Percentiles rank a stretch among this genome's conserved stretches.
These are phyloP conservation scores for Parasitella parasitica DNA, from an alignment of 371 early-diverging fungal genomes.

Conservation along the genomic window DNA sequence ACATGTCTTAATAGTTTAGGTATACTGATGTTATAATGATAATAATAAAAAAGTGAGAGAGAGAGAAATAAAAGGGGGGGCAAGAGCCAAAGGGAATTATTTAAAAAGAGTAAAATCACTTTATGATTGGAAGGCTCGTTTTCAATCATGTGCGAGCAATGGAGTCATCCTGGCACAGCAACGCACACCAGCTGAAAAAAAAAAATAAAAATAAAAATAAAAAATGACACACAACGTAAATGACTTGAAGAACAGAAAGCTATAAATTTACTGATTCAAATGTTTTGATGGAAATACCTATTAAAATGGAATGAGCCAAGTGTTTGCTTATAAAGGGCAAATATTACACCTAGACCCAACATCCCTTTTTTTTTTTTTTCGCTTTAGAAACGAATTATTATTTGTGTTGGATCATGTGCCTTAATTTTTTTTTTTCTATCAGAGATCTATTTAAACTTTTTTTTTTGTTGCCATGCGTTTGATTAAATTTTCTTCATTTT, in stretches of 20 bases:
- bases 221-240: neutral
- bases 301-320: neutral
- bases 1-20: neutral
- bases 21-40: neutral
- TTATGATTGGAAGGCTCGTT: neutral
- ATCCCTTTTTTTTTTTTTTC: neutral
- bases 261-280: neutral
- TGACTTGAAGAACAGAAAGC: no score
- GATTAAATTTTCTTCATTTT: neutral
- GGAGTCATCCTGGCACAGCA: neutral
- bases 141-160: neutral
- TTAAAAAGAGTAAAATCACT: neutral
- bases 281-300: neutral
- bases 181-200: no score
- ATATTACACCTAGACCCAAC: neutral
- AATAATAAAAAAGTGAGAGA: neutral
- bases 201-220: no score
- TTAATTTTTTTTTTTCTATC: neutral
- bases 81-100: neutral
- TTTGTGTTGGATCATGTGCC: neutral
- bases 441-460: slow-evolving; percentile 7
- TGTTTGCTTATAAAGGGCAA: neutral
- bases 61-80: neutral
- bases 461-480: neutral
- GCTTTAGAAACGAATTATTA: neutral